These are phyloP conservation scores for Penicillium sp. DNA, from an alignment of 2,329 filamentous ascomycete species.

Conservation along the genomic window DNA sequence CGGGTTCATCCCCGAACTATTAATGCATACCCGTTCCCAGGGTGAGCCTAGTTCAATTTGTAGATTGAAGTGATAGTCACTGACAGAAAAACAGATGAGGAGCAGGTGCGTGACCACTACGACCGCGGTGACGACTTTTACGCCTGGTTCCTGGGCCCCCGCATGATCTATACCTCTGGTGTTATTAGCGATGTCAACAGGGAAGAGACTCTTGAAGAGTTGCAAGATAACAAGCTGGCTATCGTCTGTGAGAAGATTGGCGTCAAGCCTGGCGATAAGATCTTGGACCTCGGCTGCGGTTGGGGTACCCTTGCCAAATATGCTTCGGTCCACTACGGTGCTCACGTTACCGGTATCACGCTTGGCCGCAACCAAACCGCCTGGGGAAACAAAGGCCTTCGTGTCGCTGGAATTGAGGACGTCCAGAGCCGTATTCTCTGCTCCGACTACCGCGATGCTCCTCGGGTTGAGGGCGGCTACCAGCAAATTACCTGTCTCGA, in stretches of 20 bases:
- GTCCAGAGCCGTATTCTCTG: constrained; percentile 88
- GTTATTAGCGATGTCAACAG: constrained; percentile 80
- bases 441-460: constrained; percentile 95
- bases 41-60: constrained; percentile 43
- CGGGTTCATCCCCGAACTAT: constrained; percentile 79
- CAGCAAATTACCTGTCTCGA: constrained; percentile 96
- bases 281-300: constrained; percentile 95
- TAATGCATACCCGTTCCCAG: constrained; percentile 88
- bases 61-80: not conserved
- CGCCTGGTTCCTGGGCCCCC: constrained; percentile 93
- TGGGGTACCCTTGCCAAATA: constrained; percentile 96
- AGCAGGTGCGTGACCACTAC: constrained; percentile 96
- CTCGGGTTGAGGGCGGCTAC: constrained; percentile 69
- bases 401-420: constrained; percentile 73
- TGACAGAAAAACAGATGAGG: constrained; percentile 61
- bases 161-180: constrained; percentile 98
- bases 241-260: constrained; percentile 94
- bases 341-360: constrained; percentile 79
- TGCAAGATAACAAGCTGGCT: constrained; percentile 96
- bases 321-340: constrained; percentile 86
- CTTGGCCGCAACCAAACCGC: constrained; percentile 93
- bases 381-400: constrained; percentile 88
- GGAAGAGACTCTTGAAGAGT: constrained; percentile 87
- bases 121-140: constrained; percentile 98
- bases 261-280: constrained; percentile 68